These are phyloP conservation scores for Yarrowia yakushimensis DNA, from an alignment of 805 yeast species.

Conservation along the genomic window DNA sequence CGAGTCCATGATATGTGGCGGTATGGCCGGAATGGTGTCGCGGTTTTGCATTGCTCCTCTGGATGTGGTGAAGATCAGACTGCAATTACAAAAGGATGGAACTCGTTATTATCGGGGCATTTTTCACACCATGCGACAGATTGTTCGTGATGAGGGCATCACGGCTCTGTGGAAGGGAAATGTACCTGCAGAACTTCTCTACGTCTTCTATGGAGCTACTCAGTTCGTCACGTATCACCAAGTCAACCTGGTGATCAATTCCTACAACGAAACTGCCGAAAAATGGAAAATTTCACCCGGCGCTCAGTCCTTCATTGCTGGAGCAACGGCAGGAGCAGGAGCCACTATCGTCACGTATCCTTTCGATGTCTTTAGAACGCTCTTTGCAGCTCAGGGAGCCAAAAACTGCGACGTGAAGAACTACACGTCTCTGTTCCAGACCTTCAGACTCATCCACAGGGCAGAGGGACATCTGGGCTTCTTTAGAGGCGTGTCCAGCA, in stretches of 20 bases:
- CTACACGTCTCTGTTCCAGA: conserved; percentile 34
- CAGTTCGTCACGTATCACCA: conserved; percentile 75
- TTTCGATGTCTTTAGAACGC: conserved; percentile 81
- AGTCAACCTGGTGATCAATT: conserved; percentile 46
- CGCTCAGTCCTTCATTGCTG: conserved; percentile 55
- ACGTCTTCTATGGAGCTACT: conserved; percentile 75
- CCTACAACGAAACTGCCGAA: conserved; percentile 25
- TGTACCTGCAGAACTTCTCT: conserved; percentile 84
- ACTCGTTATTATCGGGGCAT: conserved; percentile 40
- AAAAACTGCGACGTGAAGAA: conserved; percentile 27
- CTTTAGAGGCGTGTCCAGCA: conserved; percentile 48
- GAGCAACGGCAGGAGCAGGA: conserved; percentile 70
- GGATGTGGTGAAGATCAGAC: conserved; percentile 71
- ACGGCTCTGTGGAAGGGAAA: conserved; percentile 94
- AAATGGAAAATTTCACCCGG: conserved; percentile 38
- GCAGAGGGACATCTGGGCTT: conserved; percentile 48
- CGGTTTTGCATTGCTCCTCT: conserved; percentile 71
- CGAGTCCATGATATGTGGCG: conserved; percentile 66
- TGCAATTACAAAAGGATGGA: conserved; percentile 51
- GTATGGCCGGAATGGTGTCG: conserved; percentile 60
- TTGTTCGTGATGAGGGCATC: conserved; percentile 63
- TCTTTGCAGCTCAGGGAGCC: conserved; percentile 64
- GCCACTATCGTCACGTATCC: conserved; percentile 82
- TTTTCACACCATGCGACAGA: conserved; percentile 39
- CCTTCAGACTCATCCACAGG: conserved; percentile 38